Base-by-base conservation (phyloP, 805 yeast genomes). In the Isabelozyma gotoi region DNA sequence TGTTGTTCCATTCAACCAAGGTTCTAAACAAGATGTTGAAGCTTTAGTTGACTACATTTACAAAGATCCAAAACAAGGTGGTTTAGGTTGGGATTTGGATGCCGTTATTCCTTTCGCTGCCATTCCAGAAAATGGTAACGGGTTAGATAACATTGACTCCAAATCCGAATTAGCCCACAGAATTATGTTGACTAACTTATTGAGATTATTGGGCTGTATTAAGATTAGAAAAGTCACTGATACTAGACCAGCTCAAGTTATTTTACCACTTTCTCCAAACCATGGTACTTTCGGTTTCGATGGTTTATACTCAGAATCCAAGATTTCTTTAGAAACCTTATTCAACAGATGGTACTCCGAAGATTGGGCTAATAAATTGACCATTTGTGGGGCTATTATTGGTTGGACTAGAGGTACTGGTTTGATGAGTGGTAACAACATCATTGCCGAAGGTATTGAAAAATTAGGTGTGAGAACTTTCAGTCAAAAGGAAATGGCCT, bases 341-440 rank as follows among this genome's bases (percentile, higher is more conserved):
- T 90, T 94, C 82, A 92, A 92, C 85, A 88, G 97, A 80, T 94
- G 99, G 99, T 79, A 84, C 71, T 91, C 99, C 38, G 99, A 94
- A 77, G 86, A 90, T 47, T 94, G 99, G 99, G 84, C 85, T 37
- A 75, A 86, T 52, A 94, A 88, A 75, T 82, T 94, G 73, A 94
- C 98, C 46, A 77, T 94, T 48, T 91, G 97, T 71, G 99, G 99
- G 77, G 97, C 99, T 37, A 80, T 94, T 54, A 94, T 94, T 68
- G 99, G 99, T 66, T 94, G 99, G 99, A 94, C 99, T 51, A 88
- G 99, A 80, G 99, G 99, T 71, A 94, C 99, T 47, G 99, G 99
- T 63, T 83, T 94, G 63, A 94, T 94, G 99, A 79, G 90, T 61
- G 97, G 85, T 57, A 94, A 94, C 80, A 94, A 94, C 76, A 85